These are phyloP conservation scores for Dryas integrifolia DNA, from an alignment of 331 rosid species.

Conservation along the genomic window DNA sequence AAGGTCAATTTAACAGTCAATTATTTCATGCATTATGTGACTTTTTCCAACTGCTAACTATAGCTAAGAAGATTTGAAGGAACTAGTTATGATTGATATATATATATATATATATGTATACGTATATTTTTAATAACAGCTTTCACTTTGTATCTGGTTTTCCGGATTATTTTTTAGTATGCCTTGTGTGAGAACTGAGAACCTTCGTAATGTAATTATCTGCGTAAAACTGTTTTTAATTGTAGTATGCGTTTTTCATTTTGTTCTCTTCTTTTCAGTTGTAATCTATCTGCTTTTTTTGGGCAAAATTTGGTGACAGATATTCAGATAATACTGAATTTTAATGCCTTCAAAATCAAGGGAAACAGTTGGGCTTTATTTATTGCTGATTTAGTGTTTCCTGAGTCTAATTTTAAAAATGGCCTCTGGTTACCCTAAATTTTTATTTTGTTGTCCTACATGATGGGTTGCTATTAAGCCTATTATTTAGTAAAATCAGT, in stretches of 20 bases:
- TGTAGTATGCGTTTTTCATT: background rate
- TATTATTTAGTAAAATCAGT: slow-evolving; percentile 3
- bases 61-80: background rate
- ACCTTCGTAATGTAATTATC: background rate
- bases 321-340: background rate
- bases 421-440: background rate
- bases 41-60: background rate
- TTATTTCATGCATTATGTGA: background rate
- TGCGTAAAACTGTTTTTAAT: background rate
- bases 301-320: background rate
- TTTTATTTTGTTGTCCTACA: background rate
- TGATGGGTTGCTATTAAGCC: background rate
- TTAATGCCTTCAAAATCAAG: background rate
- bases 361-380: background rate
- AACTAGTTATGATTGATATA: background rate
- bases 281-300: background rate
- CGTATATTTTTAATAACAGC: no score
- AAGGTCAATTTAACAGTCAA: background rate
- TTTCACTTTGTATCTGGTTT: no score
- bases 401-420: background rate
- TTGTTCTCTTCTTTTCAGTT: background rate
- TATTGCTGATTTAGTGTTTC: background rate
- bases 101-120: background rate
- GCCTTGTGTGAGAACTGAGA: background rate
- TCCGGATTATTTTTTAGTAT: background rate